These are phyloP conservation scores for Calonectria pauciramosa DNA, from an alignment of 2,329 filamentous ascomycete species.

Conservation along the genomic window DNA sequence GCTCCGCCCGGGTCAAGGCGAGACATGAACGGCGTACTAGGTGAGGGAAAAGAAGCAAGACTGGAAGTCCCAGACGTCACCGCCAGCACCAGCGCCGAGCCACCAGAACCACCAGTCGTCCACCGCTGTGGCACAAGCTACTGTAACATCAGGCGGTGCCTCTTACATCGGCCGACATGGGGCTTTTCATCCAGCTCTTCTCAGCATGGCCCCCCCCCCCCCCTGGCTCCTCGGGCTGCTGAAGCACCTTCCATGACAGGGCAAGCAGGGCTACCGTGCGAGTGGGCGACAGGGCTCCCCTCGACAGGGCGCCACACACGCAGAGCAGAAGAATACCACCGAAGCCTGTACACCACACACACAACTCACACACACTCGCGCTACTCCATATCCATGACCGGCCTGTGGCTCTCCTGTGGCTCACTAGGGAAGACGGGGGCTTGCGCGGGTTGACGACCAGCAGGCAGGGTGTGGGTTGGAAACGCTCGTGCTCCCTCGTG, in stretches of 20 bases:
- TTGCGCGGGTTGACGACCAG: conserved; percentile 14
- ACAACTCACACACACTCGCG: not conserved
- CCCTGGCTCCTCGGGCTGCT: conserved; percentile 29
- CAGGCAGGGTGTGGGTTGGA: conserved; percentile 9
- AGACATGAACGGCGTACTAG: conserved; percentile 41
- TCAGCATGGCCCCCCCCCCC: conserved; percentile 28
- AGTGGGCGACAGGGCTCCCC: conserved; percentile 42
- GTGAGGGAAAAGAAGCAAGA: conserved; percentile 36
- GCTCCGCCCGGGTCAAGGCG: conserved; percentile 38
- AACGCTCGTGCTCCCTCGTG: conserved; percentile 18
- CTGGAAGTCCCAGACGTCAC: conserved; percentile 31
- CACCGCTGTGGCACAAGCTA: conserved; percentile 39
- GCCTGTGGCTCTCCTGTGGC: conserved; percentile 25
- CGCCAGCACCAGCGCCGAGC: conserved; percentile 29
- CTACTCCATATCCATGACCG: conserved; percentile 16
- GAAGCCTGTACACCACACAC: not conserved
- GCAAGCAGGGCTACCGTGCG: conserved; percentile 47
- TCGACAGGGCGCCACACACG: conserved; percentile 33
- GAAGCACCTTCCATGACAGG: conserved; percentile 47
- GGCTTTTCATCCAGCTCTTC: conserved; percentile 18
- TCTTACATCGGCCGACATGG: conserved; percentile 33
- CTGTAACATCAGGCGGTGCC: conserved; percentile 38
- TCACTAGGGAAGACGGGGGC: conserved; percentile 13
- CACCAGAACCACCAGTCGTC: conserved; percentile 33
- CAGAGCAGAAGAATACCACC: conserved; percentile 10